Percentiles rank a stretch among this genome's conserved stretches.
Conservation (phyloP, 2,329 filamentous ascomycete genomes). For the Nigrospora sphaerica region DNA sequence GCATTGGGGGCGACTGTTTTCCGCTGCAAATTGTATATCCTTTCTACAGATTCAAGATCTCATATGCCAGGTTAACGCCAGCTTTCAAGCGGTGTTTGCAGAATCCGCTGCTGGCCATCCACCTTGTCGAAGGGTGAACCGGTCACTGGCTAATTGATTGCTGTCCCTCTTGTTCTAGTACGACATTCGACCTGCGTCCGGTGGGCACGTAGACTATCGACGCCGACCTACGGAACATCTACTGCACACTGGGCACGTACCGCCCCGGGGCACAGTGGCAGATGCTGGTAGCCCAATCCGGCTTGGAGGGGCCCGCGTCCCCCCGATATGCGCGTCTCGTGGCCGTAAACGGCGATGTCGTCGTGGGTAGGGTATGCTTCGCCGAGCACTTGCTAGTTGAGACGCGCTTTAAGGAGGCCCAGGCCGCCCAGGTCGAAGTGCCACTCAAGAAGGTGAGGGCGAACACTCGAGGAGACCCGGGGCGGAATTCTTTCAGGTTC, state of each 20-base stretch:
- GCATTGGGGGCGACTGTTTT: too few species aligned
- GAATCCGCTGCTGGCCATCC: too few species aligned
- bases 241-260: background rate
- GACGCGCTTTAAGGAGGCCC: background rate
- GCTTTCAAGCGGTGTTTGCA: too few species aligned
- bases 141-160: background rate
- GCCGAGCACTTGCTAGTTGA: background rate
- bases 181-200: background rate
- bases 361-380: background rate
- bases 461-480: too few species aligned
- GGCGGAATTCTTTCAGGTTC: too few species aligned
- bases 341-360: background rate
- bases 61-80: too few species aligned
- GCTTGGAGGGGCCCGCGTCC: background rate
- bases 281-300: background rate
- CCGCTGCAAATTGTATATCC: too few species aligned
- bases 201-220: background rate
- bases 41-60: too few species aligned
- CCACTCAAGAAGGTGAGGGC: background rate
- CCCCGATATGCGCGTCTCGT: background rate
- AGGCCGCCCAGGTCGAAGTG: background rate
- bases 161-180: background rate
- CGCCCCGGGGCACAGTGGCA: background rate
- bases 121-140: background rate
- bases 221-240: background rate